Base-by-base conservation (phyloP, 2,329 filamentous ascomycete species). In the Camillea tinctor region DNA sequence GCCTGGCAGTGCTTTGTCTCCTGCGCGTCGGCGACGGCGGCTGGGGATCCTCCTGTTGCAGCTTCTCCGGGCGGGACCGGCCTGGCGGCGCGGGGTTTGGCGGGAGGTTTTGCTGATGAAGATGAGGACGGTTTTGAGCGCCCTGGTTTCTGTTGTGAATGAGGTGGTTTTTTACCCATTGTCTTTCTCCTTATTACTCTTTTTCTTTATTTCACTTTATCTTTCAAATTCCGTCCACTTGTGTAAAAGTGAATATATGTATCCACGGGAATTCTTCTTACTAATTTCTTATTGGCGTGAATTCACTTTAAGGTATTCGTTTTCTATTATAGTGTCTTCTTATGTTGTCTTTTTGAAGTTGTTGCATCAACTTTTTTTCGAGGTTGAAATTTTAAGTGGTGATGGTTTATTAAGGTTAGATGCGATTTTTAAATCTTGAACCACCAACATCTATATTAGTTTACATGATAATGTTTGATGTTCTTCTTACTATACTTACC, bases 1-100 rank as follows among this genome's bases (percentile, higher is more conserved):
- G 40, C 54, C 51, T 72, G 69, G 40, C 71, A 67, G 0, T 66
- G 56, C 21, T 52, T 60, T 20, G 55, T 20, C 19, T 65, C 61
- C 26, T 30, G 26, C 26, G 26, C 26, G 26, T 30, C 26, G 26
- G 2, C 26, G 26, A 11, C 26, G 26, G 6, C 26, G 3, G 13
- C 7, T 9, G 8, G 26, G 3, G 8, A 1, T 30, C 13, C 36
- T 44, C 3, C 36, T 44, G 17, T n/a, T 44, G 6, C 26, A 13
- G 26, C 36, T 15, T 44, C 36, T 11, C 36, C 36, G 2, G 36
- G 36, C 48, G 23, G 30, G 24, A 57, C 30, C 50, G 51, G 51
- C 3, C 15, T 44, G 36, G 36, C 36, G 36, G 36, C n/a, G 36
- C 15, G 36, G 17, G 36, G 11, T 17, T 40, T 40, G 15, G 36